These are phyloP conservation scores for Ganoderma lucidum DNA, from an alignment of 1,284 basidiomycete genomes.

Conservation along the genomic window DNA sequence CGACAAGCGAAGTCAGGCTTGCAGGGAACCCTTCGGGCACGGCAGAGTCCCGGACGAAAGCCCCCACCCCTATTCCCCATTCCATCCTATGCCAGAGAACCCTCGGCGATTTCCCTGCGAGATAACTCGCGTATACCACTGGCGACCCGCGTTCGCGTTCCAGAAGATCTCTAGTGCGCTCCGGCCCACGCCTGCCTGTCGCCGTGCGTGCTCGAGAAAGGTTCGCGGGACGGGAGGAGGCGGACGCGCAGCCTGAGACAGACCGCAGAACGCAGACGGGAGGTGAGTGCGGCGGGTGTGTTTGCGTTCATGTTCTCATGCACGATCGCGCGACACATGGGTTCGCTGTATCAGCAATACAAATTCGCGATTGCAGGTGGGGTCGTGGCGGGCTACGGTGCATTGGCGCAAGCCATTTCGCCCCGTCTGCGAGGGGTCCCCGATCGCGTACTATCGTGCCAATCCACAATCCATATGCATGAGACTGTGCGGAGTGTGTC, in stretches of 20 bases:
- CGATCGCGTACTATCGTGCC: not conserved
- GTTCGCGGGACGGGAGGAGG: constrained; percentile 4
- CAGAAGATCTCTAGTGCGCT: constrained; percentile 8
- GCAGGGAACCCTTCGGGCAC: constrained; percentile 1
- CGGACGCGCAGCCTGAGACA: not conserved
- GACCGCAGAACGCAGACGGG: not conserved
- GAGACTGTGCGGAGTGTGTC: not conserved
- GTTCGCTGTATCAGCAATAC: not conserved
- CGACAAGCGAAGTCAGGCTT: not conserved
- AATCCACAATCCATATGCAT: not conserved
- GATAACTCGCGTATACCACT: not conserved
- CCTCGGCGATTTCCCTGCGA: constrained; percentile 1
- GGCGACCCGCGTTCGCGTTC: not conserved
- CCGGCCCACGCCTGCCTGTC: constrained; percentile 6
- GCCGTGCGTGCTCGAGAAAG: not conserved
- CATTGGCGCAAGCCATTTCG: not conserved
- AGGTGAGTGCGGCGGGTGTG: not conserved
- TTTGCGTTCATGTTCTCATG: constrained; percentile 3
- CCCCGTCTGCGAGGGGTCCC: not conserved
- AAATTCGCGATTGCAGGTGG: constrained; percentile 3
- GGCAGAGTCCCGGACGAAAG: not conserved
- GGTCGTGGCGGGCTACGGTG: not conserved
- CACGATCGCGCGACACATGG: not conserved
- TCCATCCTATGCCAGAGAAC: not conserved
- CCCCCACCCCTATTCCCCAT: not conserved